phyloP scores from a whole-genome alignment of 805 yeast genomes.

The Grigorovia jiainica region DNA sequence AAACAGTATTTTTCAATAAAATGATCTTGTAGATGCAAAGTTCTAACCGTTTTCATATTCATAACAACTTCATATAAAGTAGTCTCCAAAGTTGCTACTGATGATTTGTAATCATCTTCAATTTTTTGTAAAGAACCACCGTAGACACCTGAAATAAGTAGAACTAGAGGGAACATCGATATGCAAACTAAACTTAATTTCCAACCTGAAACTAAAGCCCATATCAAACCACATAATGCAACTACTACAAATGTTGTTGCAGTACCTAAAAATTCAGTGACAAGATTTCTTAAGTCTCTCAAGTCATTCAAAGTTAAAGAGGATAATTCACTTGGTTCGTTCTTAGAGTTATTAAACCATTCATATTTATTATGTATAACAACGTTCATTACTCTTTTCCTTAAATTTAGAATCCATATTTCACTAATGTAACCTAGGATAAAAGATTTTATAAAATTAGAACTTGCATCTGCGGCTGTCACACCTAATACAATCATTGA shows the following conservation, averaged over 20 bases:
- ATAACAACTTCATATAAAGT: constrained; percentile 41
- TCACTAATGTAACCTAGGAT: constrained; percentile 55
- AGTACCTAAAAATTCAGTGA: constrained; percentile 53
- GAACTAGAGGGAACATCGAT: constrained; percentile 59
- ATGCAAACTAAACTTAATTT: constrained; percentile 74
- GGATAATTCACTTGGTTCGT: constrained; percentile 43
- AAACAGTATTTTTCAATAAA: constrained; percentile 35
- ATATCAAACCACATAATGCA: constrained; percentile 51
- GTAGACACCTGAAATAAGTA: constrained; percentile 42
- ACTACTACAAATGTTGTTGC: constrained; percentile 45
- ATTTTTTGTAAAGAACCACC: constrained; percentile 40
- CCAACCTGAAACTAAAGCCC: constrained; percentile 84
- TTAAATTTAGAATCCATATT: constrained; percentile 47
- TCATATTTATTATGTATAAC: constrained; percentile 42
- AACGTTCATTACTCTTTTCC: constrained; percentile 39
- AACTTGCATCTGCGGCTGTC: constrained; percentile 53
- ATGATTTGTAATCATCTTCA: constrained; percentile 53
- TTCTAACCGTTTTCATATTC: constrained; percentile 55
- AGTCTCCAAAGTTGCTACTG: constrained; percentile 46
- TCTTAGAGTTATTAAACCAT: constrained; percentile 39
- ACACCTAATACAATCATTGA: constrained; percentile 53
- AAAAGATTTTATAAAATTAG: constrained; percentile 42
- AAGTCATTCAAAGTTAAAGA: constrained; percentile 73
- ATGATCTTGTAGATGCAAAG: constrained; percentile 41
- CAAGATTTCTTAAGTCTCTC: constrained; percentile 60